phyloP scores from a whole-genome alignment of 78 protist species.

The Chrysochromulina parva region DNA sequence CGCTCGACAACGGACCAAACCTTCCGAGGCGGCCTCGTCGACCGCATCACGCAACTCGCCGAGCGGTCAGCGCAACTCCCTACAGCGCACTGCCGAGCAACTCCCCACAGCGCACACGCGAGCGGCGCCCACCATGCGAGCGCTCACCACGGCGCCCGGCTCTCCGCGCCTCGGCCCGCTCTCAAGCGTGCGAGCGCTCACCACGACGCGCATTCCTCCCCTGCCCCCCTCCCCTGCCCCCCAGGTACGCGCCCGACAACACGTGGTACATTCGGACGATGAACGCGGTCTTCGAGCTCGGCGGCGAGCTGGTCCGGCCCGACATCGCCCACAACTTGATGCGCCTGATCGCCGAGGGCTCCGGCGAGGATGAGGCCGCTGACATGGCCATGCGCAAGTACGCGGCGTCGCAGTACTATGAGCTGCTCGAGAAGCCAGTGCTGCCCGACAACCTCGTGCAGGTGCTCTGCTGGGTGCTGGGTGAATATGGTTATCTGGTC shows the following conservation, averaged over 20 bases:
- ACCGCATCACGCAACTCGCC: slow-evolving; percentile 66
- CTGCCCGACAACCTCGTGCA: slow-evolving; percentile 38
- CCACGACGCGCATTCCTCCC: not conserved
- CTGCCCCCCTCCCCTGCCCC: not conserved
- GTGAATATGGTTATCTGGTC: slow-evolving; percentile 76
- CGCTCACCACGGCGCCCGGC: not conserved
- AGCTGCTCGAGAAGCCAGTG: slow-evolving; percentile 19
- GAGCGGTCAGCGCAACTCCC: slow-evolving; percentile 35
- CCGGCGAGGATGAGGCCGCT: slow-evolving; percentile 58
- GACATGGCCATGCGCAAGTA: slow-evolving; percentile 48
- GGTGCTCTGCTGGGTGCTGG: slow-evolving; percentile 62
- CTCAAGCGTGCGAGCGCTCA: not conserved
- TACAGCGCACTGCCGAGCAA: not conserved
- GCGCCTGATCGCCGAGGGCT: slow-evolving; percentile 76
- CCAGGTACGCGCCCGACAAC: slow-evolving; percentile 37
- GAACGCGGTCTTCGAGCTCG: slow-evolving; percentile 67
- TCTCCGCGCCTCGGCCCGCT: not conserved
- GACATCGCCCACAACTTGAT: slow-evolving; percentile 62
- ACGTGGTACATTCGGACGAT: slow-evolving; percentile 74
- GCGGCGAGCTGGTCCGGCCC: slow-evolving; percentile 62
- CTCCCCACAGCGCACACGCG: not conserved
- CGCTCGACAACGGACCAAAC: slow-evolving; percentile 56
- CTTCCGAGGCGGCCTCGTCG: slow-evolving; percentile 65
- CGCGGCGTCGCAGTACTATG: slow-evolving; percentile 45
- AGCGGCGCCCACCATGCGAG: not conserved